A percentile compares a stretch with the other conserved stretches of the same genome.
Evolutionary conservation across 176 grass and related monocot genomes (phyloP).

Genomic region (Eleusine indica): DNA sequence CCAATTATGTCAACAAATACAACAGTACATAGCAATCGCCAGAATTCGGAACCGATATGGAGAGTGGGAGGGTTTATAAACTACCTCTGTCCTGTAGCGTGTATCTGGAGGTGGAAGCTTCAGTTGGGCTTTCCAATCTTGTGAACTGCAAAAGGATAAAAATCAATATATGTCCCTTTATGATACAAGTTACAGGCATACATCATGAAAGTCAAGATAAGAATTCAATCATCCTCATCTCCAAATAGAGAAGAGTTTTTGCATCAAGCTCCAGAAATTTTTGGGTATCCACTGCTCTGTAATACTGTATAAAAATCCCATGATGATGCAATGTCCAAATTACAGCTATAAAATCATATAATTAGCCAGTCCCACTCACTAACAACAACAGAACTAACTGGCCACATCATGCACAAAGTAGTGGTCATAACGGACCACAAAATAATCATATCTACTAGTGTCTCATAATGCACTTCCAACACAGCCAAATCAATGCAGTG

Average conservation of each 20-base stretch:
- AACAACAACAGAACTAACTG: neutral
- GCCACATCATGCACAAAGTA: neutral
- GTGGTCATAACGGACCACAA: slow-evolving; percentile 11
- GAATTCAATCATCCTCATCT: neutral
- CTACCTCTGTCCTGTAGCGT: slow-evolving; percentile 86
- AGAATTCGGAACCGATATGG: neutral
- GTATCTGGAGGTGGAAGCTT: slow-evolving; percentile 83
- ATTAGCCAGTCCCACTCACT: neutral
- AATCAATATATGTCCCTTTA: neutral
- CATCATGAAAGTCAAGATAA: neutral
- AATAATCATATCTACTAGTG: neutral
- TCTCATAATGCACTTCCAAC: neutral
- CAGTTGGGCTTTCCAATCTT: slow-evolving; percentile 84
- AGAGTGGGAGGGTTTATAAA: neutral
- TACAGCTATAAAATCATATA: slow-evolving; percentile 1
- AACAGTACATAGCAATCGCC: neutral
- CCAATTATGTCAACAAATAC: neutral
- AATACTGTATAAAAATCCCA: neutral
- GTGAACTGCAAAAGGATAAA: slow-evolving; percentile 57
- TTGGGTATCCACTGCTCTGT: neutral
- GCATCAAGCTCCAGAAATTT: neutral
- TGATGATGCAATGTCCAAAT: neutral
- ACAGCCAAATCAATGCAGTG: slow-evolving; percentile 1
- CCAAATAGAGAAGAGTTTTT: neutral
- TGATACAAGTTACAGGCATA: neutral